phyloP scores from a whole-genome alignment of 768 basidiomycete species.

The Gymnopilus junonius region DNA sequence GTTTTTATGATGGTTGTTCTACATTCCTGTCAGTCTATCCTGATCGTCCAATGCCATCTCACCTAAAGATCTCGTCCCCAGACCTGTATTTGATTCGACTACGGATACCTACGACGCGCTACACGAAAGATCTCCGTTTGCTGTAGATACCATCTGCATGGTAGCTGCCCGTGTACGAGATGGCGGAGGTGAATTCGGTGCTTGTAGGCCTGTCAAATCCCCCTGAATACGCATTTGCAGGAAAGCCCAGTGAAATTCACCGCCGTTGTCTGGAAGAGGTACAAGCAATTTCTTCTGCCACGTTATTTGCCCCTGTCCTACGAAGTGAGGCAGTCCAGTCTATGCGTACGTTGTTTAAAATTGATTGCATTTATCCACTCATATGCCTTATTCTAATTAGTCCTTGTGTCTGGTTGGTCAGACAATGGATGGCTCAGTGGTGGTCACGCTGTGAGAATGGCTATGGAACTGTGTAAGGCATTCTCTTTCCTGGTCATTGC shows the following conservation, averaged over 20 bases:
- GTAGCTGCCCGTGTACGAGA: slow-evolving; percentile 90
- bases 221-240: slow-evolving; percentile 39
- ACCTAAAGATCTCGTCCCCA: slow-evolving; percentile 18
- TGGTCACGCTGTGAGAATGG: slow-evolving; percentile 97
- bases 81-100: slow-evolving; percentile 81
- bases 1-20: slow-evolving; percentile 95
- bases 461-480: slow-evolving; percentile 83
- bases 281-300: slow-evolving; percentile 81
- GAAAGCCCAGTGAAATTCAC: slow-evolving; percentile 75
- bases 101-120: slow-evolving; percentile 88
- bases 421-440: slow-evolving; percentile 96
- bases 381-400: slow-evolving; percentile 39
- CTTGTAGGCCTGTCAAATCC: slow-evolving; percentile 20
- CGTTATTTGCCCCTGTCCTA: slow-evolving; percentile 85
- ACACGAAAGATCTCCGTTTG: slow-evolving; percentile 90
- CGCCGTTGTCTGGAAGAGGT: slow-evolving; percentile 81
- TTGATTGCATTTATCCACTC: neutral
- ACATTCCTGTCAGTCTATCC: slow-evolving; percentile 30
- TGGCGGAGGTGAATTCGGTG: slow-evolving; percentile 66
- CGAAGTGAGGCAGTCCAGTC: slow-evolving; percentile 90
- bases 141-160: slow-evolving; percentile 92
- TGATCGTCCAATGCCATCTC: neutral
- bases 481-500: slow-evolving; percentile 26
- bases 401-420: slow-evolving; percentile 92
- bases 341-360: slow-evolving; percentile 68